Base-by-base conservation (phyloP, 2,329 filamentous ascomycete species). In the Boeremia exigua region DNA sequence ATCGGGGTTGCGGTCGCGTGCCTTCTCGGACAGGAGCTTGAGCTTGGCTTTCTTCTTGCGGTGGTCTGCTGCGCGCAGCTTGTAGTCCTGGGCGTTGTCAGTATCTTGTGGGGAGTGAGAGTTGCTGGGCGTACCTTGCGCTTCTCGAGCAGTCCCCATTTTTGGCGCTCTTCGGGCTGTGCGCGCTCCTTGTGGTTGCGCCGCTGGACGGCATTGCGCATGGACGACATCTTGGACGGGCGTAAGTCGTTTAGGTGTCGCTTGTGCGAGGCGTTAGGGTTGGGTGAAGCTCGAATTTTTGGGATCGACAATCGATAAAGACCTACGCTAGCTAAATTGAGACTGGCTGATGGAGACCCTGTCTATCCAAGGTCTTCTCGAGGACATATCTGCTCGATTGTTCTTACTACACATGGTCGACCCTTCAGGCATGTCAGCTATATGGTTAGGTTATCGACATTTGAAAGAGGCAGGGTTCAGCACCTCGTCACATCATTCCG, bases 61-160 rank as follows among this genome's bases (percentile, higher is more conserved):
- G 78, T 86, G 86, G 75, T 88, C 86, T 71, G 81, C 79, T 15
- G 86, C 86, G 48, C 86, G 85, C 54, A 88, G 83, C 57, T 84
- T 82, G 78, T 88, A 88, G 76, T 88, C 86, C 80, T 83, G 40
- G 29, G 30, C 11, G n/a, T 28, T 27, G 37, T 53, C 12, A 53
- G 44, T 30, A 30, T 33, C 6, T 37, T 19, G 4, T 28, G 39
- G 1, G 6, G n/a, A 15, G 25, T 27, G 15, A 4, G 4, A n/a
- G 7, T 25, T 23, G 32, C 29, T 23, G 14, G 6, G 17, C 36
- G 15, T 56, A 61, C 63, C 71, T 97, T 97, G 83, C 95, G 90
- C 80, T 99, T 98, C 77, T 98, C 95, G 59, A 98, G 87, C 19
- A 98, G 85, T 62, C 95, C 95, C 78, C 92, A 92, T 80, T 91